A percentile compares a stretch with the other conserved stretches of the same genome.
phyloP scores from a whole-genome alignment of 73 alveolate genomes.

The Paraurostyla sp. region DNA sequence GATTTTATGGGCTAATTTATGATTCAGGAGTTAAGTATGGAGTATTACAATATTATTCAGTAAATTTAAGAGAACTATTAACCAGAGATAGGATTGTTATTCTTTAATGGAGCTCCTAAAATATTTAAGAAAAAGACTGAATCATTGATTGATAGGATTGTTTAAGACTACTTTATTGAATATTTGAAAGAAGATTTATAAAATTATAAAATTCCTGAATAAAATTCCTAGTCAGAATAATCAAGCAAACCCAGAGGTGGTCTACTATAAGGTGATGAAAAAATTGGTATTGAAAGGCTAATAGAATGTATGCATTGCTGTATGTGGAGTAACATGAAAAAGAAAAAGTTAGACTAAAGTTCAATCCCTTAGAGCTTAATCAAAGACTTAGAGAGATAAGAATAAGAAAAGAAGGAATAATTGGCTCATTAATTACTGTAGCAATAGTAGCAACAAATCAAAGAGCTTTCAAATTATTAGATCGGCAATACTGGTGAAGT shows the following conservation, averaged over 20 bases:
- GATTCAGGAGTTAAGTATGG: constrained; percentile 4
- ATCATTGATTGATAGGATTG: not conserved
- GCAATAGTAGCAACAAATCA: not conserved
- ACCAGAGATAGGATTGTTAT: constrained; percentile 52
- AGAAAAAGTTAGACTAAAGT: not conserved
- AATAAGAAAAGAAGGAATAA: not conserved
- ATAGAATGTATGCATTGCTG: constrained; percentile 56
- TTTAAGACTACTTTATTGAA: constrained; percentile 25
- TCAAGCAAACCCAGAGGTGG: not conserved
- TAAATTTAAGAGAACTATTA: constrained; percentile 11
- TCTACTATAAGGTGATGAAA: constrained; percentile 21
- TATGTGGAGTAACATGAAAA: constrained; percentile 59
- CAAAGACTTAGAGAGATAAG: constrained; percentile 14
- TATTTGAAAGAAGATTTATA: constrained; percentile 27
- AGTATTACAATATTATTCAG: constrained; percentile 12
- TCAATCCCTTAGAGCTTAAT: not conserved
- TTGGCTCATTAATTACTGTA: not conserved
- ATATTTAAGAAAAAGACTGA: not conserved
- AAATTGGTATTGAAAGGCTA: constrained; percentile 38
- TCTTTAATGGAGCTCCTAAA: constrained; percentile 28
- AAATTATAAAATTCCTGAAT: not conserved
- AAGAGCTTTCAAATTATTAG: no score
- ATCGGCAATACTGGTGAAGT: no score
- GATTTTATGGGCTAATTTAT: not conserved
- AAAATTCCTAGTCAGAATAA: not conserved